Base-by-base conservation (phyloP, 2,329 filamentous ascomycete species). In the Acephala macrosclerotiorum region DNA sequence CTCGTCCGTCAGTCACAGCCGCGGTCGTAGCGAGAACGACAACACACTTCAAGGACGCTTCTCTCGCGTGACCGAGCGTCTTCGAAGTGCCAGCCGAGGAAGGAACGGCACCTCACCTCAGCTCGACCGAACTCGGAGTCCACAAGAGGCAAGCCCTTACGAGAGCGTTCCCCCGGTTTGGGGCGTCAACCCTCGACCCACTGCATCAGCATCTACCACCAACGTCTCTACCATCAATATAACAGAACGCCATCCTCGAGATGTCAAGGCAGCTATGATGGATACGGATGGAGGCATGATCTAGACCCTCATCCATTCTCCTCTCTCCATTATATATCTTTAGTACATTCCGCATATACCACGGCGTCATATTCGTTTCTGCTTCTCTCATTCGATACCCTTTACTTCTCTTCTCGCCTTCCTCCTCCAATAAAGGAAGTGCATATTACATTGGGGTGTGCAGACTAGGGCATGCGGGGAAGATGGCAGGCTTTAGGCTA, bases 21-120 rank as follows among this genome's bases (percentile, higher is more conserved):
- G 88, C 29, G 86, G 87, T 11, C 83, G 86, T 59, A 89, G 86
- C 76, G 82, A 66, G 33, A 82, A 80, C 35, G 84, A 87, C 58
- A 81, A 79, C 59, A 82, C 82, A 74, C 79, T 89, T 66, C 80
- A 84, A 1, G 82, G 82, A 2, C 85, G 86, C 36, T 77, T 88
- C 68, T 83, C 81, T 65, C 86, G 87, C 56, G 85, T 85, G 0
- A 87, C 86, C 0, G 87, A 89, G 71, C 83, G 85, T 57, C 83
- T 89, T 73, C 83, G 87, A 22, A 89, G 86, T 3, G 86, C 80
- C 1, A 89, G 86, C 75, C 84, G 87, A 18, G 83, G 82, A 59
- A 81, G 83, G 51, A 85, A 85, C 70, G 68, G 66, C 14, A 47
- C 60, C 20, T 65, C 69, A 14, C 66, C 69, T 20, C 53, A 64